These are phyloP conservation scores for Dictyostelium firmibasis DNA, from an alignment of 78 protist species.

Conservation along the genomic window DNA sequence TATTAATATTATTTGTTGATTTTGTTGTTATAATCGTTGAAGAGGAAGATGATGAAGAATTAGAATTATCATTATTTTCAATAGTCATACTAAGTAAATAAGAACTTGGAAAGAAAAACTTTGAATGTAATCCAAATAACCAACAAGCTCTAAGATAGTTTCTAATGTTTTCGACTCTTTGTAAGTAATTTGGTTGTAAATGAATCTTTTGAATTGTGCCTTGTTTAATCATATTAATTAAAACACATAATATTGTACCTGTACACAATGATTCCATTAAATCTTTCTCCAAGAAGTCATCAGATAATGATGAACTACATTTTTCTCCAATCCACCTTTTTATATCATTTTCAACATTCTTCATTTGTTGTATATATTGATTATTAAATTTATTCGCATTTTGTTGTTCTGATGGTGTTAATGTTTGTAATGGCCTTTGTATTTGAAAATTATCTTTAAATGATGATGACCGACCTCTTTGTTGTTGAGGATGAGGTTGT, in stretches of 20 bases:
- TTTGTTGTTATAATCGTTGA: not conserved
- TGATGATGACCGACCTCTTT: not conserved
- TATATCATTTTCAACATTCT: conserved; percentile 23
- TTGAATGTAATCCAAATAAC: conserved; percentile 50
- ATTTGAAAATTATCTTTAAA: not conserved
- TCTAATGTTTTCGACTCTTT: conserved; percentile 57
- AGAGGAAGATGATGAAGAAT: not conserved
- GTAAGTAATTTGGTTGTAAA: conserved; percentile 58
- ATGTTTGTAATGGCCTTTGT: not conserved
- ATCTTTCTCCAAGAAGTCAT: conserved; percentile 59
- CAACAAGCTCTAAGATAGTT: conserved; percentile 67
- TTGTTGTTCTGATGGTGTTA: not conserved
- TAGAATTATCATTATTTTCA: not conserved
- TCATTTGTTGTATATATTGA: not conserved
- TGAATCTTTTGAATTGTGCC: conserved; percentile 67
- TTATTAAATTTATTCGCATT: not conserved
- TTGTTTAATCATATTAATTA: conserved; percentile 52
- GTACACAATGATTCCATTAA: conserved; percentile 34
- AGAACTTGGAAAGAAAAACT: conserved; percentile 24
- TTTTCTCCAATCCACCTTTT: conserved; percentile 67
- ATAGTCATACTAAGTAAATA: not conserved
- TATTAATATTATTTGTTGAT: not conserved
- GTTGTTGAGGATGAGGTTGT: not conserved
- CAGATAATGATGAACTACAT: conserved; percentile 24
- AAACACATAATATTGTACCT: conserved; percentile 47